Evolutionary conservation across 345 rosid species (phyloP), one percentile per base, ranked within the genome.

Genomic region (Eucalyptus regnans): DNA sequence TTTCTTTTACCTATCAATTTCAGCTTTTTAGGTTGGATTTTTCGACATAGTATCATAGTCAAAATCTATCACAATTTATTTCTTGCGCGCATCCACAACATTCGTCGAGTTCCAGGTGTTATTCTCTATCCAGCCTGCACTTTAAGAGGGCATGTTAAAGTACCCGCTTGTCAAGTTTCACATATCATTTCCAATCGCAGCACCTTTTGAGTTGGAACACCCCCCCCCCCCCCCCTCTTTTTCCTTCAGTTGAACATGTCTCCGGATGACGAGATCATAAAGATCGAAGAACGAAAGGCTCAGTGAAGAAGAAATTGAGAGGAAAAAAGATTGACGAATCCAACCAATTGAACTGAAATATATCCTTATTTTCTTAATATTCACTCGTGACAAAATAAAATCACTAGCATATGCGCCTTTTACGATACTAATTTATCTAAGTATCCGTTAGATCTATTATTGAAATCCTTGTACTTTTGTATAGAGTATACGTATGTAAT

Each of bases 171-270:
- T 64, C 76, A n/a, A 64, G 15, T 64, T 64, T 6, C 16, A 62
- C 4, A 2, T 6, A 27, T 29, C 68, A 62, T 62, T 62, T 29
- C 4, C n/a, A 62, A 27, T 3, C 1, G 29, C 27, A 9, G 33
- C 68, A 62, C 33, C 68, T 27, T 62, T 11, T 60, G n/a, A 60
- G 68, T 27, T 60, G 68, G 15, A 0, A 50, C 52, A 7, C 22
- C 0, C 9, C 22, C 22, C 56, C 1, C 0, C 9, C 22, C 0
- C 9, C 22, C 22, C 56, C 1, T 1, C 9, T 52, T 3, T 18
- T 9, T 29, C 68, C 16, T 29, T 62, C 68, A 12, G 15, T 29
- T 13, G 68, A 62, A 62, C 68, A 62, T 62, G 68, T 27, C 68
- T 18, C 33, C 8, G 8, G 16, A 62, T 62, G 68, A 13, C 31